A percentile compares a stretch with the other conserved stretches of the same genome.
These are phyloP conservation scores for Calonectria pauciramosa DNA, from an alignment of 2,329 filamentous ascomycete genomes.

Conservation along the genomic window DNA sequence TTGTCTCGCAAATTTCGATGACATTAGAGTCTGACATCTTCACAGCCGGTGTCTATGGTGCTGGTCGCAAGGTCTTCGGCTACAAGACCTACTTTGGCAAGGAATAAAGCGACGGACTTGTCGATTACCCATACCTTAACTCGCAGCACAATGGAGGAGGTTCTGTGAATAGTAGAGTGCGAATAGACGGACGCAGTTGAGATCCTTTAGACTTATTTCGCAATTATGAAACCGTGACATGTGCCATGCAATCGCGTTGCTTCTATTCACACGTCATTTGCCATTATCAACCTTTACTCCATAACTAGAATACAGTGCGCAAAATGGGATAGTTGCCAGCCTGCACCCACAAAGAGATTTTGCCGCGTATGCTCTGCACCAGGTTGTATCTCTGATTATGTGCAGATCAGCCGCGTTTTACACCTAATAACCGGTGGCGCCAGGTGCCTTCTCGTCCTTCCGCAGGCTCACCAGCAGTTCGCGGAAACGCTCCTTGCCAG, in stretches of 20 bases:
- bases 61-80: slow-evolving; percentile 79
- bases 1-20: background rate
- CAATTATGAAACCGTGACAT: slow-evolving; percentile 15
- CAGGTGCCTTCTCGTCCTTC: slow-evolving; percentile 91
- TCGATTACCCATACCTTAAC: slow-evolving; percentile 25
- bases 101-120: slow-evolving; percentile 53
- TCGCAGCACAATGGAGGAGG: slow-evolving; percentile 29
- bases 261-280: slow-evolving; percentile 47
- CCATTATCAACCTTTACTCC: slow-evolving; percentile 49
- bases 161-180: slow-evolving; percentile 42
- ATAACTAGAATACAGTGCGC: slow-evolving; percentile 48
- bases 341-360: slow-evolving; percentile 37
- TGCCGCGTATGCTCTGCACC: slow-evolving; percentile 38
- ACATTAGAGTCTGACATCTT: slow-evolving; percentile 31
- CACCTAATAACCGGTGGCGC: slow-evolving; percentile 72
- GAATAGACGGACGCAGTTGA: slow-evolving; percentile 44
- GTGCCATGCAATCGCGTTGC: slow-evolving; percentile 33
- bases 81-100: slow-evolving; percentile 84
- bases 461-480: slow-evolving; percentile 88
- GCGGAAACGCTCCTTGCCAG: slow-evolving; percentile 96
- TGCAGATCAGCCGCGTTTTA: slow-evolving; percentile 17
- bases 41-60: slow-evolving; percentile 76
- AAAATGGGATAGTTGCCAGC: slow-evolving; percentile 40
- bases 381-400: slow-evolving; percentile 29
- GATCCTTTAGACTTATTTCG: slow-evolving; percentile 27